A percentile compares a stretch with the other conserved stretches of the same genome.
phyloP scores from a whole-genome alignment of 2,329 filamentous ascomycete species.

The Ophiostoma australiae region DNA sequence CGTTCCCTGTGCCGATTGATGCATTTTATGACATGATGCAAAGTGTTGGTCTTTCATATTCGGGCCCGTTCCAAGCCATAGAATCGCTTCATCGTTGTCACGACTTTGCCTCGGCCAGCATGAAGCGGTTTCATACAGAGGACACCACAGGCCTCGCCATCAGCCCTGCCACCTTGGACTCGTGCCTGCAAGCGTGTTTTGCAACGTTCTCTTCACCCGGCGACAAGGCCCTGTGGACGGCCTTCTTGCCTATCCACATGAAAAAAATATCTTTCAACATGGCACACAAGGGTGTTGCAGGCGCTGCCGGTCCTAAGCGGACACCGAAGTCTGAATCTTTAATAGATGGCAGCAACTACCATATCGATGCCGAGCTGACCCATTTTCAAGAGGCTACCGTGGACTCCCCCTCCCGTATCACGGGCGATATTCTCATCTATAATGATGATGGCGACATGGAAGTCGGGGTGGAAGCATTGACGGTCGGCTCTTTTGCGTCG shows the following conservation, averaged over 20 bases:
- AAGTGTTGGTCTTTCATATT: constrained; percentile 37
- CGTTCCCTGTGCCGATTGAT: constrained; percentile 32
- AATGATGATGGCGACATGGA: constrained; percentile 34
- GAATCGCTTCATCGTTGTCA: constrained; percentile 35
- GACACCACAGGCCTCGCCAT: constrained; percentile 37
- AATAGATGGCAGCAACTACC: constrained; percentile 25
- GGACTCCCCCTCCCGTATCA: constrained; percentile 32
- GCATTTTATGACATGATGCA: constrained; percentile 43
- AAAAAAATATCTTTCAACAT: constrained; percentile 38
- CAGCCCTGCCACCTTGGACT: constrained; percentile 41
- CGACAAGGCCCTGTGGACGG: constrained; percentile 41
- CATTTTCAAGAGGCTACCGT: constrained; percentile 29
- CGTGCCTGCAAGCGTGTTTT: constrained; percentile 42
- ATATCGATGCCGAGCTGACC: constrained; percentile 35
- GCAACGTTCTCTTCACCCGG: constrained; percentile 40
- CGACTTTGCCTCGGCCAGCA: constrained; percentile 35
- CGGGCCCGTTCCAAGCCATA: constrained; percentile 38
- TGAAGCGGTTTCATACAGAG: constrained; percentile 34
- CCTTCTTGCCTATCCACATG: constrained; percentile 39
- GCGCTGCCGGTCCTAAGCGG: constrained; percentile 3
- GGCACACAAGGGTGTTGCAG: constrained; percentile 23
- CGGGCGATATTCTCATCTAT: constrained; percentile 37
- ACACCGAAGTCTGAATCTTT: not conserved
- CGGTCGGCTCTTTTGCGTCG: constrained; percentile 33
- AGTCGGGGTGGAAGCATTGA: constrained; percentile 35